A percentile compares a stretch with the other conserved stretches of the same genome.
These are phyloP conservation scores for Candida hungchunana DNA, from an alignment of 805 yeast genomes.

Conservation along the genomic window DNA sequence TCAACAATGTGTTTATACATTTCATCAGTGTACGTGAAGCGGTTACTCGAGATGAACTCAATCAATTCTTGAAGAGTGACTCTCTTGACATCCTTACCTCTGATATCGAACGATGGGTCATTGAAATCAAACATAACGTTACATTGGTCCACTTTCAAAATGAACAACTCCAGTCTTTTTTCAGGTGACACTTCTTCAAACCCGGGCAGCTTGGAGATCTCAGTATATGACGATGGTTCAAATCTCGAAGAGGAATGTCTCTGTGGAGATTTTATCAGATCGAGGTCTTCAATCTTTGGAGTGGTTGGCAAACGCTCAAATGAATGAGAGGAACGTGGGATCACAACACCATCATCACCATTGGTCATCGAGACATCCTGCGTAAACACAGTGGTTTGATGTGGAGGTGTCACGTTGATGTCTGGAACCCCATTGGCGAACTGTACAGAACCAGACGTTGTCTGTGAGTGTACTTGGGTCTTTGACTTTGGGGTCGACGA, in stretches of 20 bases:
- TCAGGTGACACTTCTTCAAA: conserved; percentile 86
- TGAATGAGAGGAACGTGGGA: conserved; percentile 45
- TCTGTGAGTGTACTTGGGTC: conserved; percentile 5
- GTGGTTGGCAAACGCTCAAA: conserved; percentile 58
- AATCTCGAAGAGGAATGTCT: conserved; percentile 91
- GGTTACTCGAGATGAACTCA: conserved; percentile 76
- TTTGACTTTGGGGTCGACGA: conserved; percentile 2
- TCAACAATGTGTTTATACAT: conserved; percentile 84
- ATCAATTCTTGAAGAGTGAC: conserved; percentile 84
- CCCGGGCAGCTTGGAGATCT: conserved; percentile 71
- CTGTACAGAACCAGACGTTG: conserved; percentile 2
- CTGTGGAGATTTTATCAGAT: conserved; percentile 78
- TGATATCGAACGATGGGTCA: conserved; percentile 87
- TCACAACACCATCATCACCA: conserved; percentile 18
- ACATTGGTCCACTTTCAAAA: conserved; percentile 91
- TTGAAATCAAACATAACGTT: conserved; percentile 89
- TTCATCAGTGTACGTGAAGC: conserved; percentile 84
- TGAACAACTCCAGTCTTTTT: conserved; percentile 73
- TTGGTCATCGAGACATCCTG: conserved; percentile 10
- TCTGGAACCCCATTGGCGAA: conserved; percentile 11
- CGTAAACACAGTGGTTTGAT: conserved; percentile 1
- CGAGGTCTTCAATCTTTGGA: conserved; percentile 56
- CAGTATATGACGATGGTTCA: conserved; percentile 67
- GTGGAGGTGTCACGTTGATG: conserved; percentile 19
- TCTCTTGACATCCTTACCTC: conserved; percentile 90